Base-by-base conservation (phyloP, 495 filamentous ascomycete species). In the Hypoxylon rickii region DNA sequence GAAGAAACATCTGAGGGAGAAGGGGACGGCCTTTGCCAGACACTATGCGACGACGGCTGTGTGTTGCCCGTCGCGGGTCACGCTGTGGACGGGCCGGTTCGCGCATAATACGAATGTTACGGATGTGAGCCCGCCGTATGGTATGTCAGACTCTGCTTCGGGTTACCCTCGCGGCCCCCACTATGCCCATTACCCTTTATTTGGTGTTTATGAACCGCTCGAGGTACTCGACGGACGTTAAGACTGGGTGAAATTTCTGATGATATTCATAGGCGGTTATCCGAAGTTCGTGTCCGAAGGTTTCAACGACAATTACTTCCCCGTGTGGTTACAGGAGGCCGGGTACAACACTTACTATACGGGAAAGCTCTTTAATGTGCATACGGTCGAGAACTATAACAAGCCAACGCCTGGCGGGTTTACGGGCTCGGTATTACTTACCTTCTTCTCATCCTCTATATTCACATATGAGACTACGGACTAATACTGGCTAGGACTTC, bases 71-170 rank as follows among this genome's bases (percentile, higher is more conserved):
- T 83, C 82, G 0, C 66, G 83, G n/a, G 83, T 84, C 6, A 81
- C 73, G 34, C 62, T 86, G 7, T 83, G 78, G 83, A 88, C 83
- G 3, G 86, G 86, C 17, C 76, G 76, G 51, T 75, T 81, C 41
- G 83, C 85, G 6, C 86, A 89, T 56, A 89, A 88, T 54, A 88
- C 85, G 3, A 89, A 89, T 65, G 84, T 89, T 2, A 88, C 86
- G 3, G 83, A 86, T 53, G 80, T 89, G 5, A 75, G 56, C 4
- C 81, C 83, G 12, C 85, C 83, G 24, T 83, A 80, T 45, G 80
- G 81, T 79, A 64, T 51, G 44, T 46, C 10, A 13, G 7, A n/a
- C n/a, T n/a, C n/a, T n/a, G n/a, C n/a, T n/a, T n/a, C n/a, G n/a
- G n/a, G n/a, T n/a, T n/a, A n/a, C n/a, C n/a, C n/a, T n/a, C n/a